These are phyloP conservation scores for Asterella californica DNA, from an alignment of 225 moss, liverwort and hornwort genomes.

Conservation along the genomic window DNA sequence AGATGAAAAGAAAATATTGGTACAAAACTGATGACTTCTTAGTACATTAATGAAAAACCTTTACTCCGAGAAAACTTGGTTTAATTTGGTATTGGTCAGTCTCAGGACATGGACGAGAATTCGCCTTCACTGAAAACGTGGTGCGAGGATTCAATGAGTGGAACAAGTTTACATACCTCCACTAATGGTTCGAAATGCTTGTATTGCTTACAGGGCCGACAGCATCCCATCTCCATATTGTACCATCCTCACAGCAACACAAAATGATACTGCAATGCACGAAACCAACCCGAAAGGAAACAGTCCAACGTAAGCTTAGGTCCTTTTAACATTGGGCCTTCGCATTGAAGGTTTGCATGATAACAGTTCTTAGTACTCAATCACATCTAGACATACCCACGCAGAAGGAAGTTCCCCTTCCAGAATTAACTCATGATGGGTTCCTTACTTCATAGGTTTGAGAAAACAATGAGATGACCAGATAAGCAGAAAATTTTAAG, in stretches of 20 bases:
- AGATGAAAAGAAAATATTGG: too few relatives aligned
- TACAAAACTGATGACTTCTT: too few relatives aligned
- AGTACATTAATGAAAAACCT: too few relatives aligned
- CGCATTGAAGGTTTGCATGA: not conserved
- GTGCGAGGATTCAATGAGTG: not conserved
- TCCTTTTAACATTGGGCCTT: not conserved
- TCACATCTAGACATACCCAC: not conserved
- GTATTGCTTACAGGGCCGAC: conserved; percentile 16
- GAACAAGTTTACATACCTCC: not conserved
- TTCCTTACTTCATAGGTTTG: not conserved
- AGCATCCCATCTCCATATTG: conserved; percentile 52
- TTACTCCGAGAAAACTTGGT: too few relatives aligned
- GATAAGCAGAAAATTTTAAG: not conserved
- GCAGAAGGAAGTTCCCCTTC: not conserved
- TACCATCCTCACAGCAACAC: conserved; percentile 50
- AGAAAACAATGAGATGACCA: not conserved
- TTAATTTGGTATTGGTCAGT: too few relatives aligned
- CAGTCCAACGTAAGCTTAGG: not conserved
- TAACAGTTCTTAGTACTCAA: not conserved
- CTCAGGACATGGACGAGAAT: not conserved
- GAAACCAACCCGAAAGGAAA: not conserved
- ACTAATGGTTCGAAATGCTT: conserved; percentile 13
- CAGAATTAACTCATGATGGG: not conserved
- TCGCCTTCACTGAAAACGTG: not conserved
- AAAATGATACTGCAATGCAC: conserved; percentile 38